A percentile compares a stretch with the other conserved stretches of the same genome.
phyloP scores from a whole-genome alignment of 768 basidiomycete genomes.

The Xerocomus brunneocitrinus region DNA sequence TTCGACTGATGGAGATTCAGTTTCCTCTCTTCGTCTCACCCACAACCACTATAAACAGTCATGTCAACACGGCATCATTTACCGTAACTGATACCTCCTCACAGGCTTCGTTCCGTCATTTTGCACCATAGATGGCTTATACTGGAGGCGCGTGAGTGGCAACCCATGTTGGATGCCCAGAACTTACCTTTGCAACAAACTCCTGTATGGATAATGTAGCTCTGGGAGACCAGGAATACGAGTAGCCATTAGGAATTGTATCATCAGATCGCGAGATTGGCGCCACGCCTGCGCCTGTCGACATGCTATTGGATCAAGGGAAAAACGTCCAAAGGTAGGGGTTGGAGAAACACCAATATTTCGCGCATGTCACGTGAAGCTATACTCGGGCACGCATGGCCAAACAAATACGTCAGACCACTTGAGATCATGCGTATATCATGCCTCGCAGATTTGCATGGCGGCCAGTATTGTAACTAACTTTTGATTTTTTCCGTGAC shows the following conservation, averaged over 20 bases:
- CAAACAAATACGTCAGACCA: too few species aligned
- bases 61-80: background rate
- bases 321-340: too few species aligned
- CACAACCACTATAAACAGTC: constrained; percentile 57
- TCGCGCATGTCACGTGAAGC: background rate
- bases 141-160: constrained; percentile 36
- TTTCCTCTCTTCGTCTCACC: constrained; percentile 33
- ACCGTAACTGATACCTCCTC: constrained; percentile 17
- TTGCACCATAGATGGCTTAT: constrained; percentile 72
- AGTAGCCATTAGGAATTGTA: constrained; percentile 36
- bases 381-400: background rate
- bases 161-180: background rate
- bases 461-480: too few species aligned
- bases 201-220: constrained; percentile 43
- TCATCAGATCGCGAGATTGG: constrained; percentile 34
- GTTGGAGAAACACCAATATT: too few species aligned
- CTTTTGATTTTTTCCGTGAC: too few species aligned
- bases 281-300: background rate
- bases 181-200: constrained; percentile 51
- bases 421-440: too few species aligned
- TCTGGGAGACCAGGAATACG: constrained; percentile 48
- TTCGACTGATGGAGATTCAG: constrained; percentile 1
- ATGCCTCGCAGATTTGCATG: too few species aligned
- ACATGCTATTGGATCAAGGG: constrained; percentile 4
- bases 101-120: constrained; percentile 76